Evolutionary conservation across 2,329 filamentous ascomycete genomes (phyloP).

Genomic region (Clathrospora elynae): DNA sequence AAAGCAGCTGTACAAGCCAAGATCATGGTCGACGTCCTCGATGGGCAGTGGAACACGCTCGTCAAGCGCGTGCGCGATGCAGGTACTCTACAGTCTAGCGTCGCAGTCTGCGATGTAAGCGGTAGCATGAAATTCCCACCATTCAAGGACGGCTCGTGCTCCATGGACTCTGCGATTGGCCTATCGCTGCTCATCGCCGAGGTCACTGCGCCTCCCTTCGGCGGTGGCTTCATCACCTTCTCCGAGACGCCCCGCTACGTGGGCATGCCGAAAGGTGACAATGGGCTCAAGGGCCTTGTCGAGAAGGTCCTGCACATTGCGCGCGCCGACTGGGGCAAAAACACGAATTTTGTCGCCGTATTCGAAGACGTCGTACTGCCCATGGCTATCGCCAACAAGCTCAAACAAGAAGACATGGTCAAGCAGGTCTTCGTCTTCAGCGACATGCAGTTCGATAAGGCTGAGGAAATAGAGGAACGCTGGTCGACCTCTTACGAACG

Average conservation of each 20-base stretch:
- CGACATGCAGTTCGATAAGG: slow-evolving; percentile 64
- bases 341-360: slow-evolving; percentile 61
- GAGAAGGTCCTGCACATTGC: slow-evolving; percentile 51
- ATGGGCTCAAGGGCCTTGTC: slow-evolving; percentile 44
- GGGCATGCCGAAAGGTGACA: slow-evolving; percentile 45
- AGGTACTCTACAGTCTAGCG: slow-evolving; percentile 58
- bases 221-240: slow-evolving; percentile 63
- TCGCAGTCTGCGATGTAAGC: slow-evolving; percentile 64
- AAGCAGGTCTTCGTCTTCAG: slow-evolving; percentile 65
- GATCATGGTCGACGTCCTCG: slow-evolving; percentile 48
- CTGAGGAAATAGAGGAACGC: slow-evolving; percentile 17
- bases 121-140: slow-evolving; percentile 55
- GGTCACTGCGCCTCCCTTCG: slow-evolving; percentile 59
- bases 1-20: slow-evolving; percentile 17
- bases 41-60: slow-evolving; percentile 62
- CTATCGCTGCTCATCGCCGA: slow-evolving; percentile 63
- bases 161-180: slow-evolving; percentile 61
- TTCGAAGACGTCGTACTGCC: slow-evolving; percentile 62
- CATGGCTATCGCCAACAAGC: slow-evolving; percentile 57
- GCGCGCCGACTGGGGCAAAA: slow-evolving; percentile 48
- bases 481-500: slow-evolving; percentile 59
- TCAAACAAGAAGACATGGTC: slow-evolving; percentile 63
- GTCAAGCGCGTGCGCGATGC: slow-evolving; percentile 63
- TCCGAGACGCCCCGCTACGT: slow-evolving; percentile 50
- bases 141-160: slow-evolving; percentile 55